Conservation (phyloP, 169 alveolate genomes). For the Cryptosporidium andersoni region DNA sequence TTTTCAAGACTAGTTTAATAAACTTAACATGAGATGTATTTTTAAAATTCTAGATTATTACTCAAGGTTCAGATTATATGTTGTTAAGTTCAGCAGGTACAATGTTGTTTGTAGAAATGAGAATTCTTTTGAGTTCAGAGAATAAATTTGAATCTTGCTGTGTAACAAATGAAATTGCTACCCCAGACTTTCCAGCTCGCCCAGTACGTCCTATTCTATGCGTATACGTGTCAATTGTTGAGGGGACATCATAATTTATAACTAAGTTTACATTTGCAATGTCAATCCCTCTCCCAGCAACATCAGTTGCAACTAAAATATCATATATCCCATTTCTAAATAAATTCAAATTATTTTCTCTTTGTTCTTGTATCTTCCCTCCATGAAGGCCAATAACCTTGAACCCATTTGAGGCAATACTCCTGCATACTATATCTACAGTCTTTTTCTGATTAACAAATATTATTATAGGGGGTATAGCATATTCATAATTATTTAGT, state of each 20-base stretch:
- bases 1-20: constrained; percentile 9
- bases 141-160: constrained; percentile 89
- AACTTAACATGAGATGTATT: background rate
- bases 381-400: constrained; percentile 89
- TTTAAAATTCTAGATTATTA: background rate
- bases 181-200: constrained; percentile 97
- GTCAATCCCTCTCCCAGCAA: constrained; percentile 98
- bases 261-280: constrained; percentile 94
- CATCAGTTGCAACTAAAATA: constrained; percentile 97
- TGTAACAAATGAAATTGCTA: constrained; percentile 93
- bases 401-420: constrained; percentile 68
- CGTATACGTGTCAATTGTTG: constrained; percentile 91
- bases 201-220: constrained; percentile 96
- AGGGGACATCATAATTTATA: constrained; percentile 98
- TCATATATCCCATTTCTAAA: constrained; percentile 90
- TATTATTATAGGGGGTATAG: constrained; percentile 92
- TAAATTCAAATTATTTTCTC: constrained; percentile 90
- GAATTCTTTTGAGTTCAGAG: constrained; percentile 89
- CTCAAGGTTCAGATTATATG: background rate
- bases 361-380: constrained; percentile 89
- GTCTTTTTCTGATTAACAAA: constrained; percentile 93
- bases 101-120: constrained; percentile 86
- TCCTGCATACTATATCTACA: constrained; percentile 86
- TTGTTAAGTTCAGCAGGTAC: constrained; percentile 89
- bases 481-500: constrained; percentile 58